phyloP scores from a whole-genome alignment of 108 stramenopile species.

The Cyclotella cryptica region DNA sequence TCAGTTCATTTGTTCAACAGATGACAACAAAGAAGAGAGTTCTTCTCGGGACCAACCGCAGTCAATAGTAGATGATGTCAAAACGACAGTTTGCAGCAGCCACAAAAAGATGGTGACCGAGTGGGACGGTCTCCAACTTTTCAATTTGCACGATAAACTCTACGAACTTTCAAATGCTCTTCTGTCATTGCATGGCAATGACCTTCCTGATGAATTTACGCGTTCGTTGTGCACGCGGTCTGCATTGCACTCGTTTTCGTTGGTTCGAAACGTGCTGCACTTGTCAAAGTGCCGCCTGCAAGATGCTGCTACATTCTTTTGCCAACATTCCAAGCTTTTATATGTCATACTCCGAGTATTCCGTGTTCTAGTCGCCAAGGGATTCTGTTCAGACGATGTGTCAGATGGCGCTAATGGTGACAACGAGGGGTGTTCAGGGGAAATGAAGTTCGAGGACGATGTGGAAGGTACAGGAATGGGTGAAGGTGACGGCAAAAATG shows the following conservation, averaged over 20 bases:
- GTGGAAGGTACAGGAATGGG: slow-evolving; percentile 99
- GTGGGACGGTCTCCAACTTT: slow-evolving; percentile 49
- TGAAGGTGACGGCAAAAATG: slow-evolving; percentile 95
- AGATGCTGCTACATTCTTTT: slow-evolving; percentile 61
- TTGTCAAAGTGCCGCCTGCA: slow-evolving; percentile 43
- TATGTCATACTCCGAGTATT: slow-evolving; percentile 92
- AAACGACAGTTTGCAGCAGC: slow-evolving; percentile 17
- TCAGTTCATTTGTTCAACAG: slow-evolving; percentile 27
- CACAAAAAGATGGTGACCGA: slow-evolving; percentile 51
- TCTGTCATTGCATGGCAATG: slow-evolving; percentile 36
- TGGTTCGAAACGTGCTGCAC: slow-evolving; percentile 49
- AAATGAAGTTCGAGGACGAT: slow-evolving; percentile 94
- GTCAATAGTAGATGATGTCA: background rate
- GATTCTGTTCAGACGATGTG: slow-evolving; percentile 91
- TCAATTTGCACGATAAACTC: slow-evolving; percentile 36
- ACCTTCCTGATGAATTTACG: slow-evolving; percentile 18
- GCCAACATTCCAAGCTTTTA: slow-evolving; percentile 75
- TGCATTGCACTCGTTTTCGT: slow-evolving; percentile 54
- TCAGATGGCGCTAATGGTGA: slow-evolving; percentile 79
- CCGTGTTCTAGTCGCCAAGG: slow-evolving; percentile 90
- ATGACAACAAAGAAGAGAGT: background rate
- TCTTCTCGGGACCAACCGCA: background rate
- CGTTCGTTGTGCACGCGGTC: slow-evolving; percentile 53
- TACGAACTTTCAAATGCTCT: slow-evolving; percentile 37
- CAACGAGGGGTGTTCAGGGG: slow-evolving; percentile 69